Evolutionary conservation across 2,329 filamentous ascomycete species (phyloP).

Genomic region (Aureobasidium subglaciale): DNA sequence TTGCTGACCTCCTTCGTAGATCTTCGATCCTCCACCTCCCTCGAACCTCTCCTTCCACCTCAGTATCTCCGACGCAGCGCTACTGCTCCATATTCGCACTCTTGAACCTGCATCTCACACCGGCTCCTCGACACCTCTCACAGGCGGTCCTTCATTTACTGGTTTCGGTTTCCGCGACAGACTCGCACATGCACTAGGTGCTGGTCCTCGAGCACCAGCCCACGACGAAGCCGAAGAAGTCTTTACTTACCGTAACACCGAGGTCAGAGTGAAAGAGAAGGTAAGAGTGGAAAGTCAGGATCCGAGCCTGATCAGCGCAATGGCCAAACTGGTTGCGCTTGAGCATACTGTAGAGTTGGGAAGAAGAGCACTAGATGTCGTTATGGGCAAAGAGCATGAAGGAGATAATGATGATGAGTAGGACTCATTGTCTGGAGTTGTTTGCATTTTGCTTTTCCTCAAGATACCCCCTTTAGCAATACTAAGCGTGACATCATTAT

Average conservation of each 20-base stretch:
- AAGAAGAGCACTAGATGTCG: constrained; percentile 63
- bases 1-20: constrained; percentile 11
- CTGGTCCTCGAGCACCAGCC: constrained; percentile 28
- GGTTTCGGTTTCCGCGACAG: constrained; percentile 53
- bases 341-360: constrained; percentile 65
- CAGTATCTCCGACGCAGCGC: constrained; percentile 48
- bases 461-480: background rate
- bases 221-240: constrained; percentile 65
- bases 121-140: constrained; percentile 28
- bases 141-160: constrained; percentile 33
- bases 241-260: constrained; percentile 61
- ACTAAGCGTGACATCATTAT: too few species aligned
- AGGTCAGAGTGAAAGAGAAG: constrained; percentile 85
- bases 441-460: too few species aligned
- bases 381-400: constrained; percentile 61
- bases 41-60: constrained; percentile 66
- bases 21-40: constrained; percentile 56
- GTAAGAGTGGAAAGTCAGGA: constrained; percentile 83
- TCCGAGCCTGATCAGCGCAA: constrained; percentile 73
- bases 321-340: constrained; percentile 74
- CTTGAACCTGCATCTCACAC: constrained; percentile 46
- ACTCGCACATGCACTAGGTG: constrained; percentile 42
- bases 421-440: too few species aligned
- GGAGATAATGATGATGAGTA: background rate
- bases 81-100: constrained; percentile 58